Percentiles rank a stretch among this genome's conserved stretches.
Conservation (phyloP, 768 basidiomycete genomes). For the Cantharellus anzutake region DNA sequence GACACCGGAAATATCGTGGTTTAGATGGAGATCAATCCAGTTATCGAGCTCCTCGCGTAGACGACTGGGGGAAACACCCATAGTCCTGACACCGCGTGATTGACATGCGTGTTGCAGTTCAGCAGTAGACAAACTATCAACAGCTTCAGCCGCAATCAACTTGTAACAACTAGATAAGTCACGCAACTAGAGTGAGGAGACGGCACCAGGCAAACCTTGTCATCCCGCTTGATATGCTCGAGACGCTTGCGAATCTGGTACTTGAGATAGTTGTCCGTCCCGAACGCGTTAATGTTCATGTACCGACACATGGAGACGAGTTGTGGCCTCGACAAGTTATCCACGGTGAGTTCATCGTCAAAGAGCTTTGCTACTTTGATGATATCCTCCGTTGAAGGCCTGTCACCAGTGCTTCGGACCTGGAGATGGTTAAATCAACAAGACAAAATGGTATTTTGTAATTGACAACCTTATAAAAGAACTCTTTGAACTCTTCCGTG, state of each 20-base stretch:
- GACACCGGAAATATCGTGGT: conserved; percentile 77
- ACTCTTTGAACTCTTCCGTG: conserved; percentile 93
- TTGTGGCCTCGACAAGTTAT: conserved; percentile 96
- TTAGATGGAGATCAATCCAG: conserved; percentile 90
- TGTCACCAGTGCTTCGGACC: conserved; percentile 90
- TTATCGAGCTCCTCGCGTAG: conserved; percentile 76
- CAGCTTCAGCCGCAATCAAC: conserved; percentile 74
- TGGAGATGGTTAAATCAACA: conserved; percentile 13
- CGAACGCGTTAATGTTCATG: conserved; percentile 96
- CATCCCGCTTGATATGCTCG: conserved; percentile 69
- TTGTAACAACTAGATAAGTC: conserved; percentile 32
- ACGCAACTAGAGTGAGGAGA: neutral
- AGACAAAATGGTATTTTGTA: neutral
- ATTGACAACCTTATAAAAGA: conserved; percentile 74
- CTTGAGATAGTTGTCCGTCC: conserved; percentile 95
- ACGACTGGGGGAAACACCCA: conserved; percentile 69
- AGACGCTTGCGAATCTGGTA: conserved; percentile 76
- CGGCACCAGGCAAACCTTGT: conserved; percentile 26
- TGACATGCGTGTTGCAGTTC: conserved; percentile 90
- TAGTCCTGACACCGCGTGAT: conserved; percentile 80
- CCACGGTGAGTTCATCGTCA: conserved; percentile 92
- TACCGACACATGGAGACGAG: conserved; percentile 94
- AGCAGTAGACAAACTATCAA: conserved; percentile 73
- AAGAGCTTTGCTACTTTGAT: conserved; percentile 93
- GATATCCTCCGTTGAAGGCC: conserved; percentile 72